These are phyloP conservation scores for Acer campestre DNA, from an alignment of 345 rosid genomes.

Conservation along the genomic window DNA sequence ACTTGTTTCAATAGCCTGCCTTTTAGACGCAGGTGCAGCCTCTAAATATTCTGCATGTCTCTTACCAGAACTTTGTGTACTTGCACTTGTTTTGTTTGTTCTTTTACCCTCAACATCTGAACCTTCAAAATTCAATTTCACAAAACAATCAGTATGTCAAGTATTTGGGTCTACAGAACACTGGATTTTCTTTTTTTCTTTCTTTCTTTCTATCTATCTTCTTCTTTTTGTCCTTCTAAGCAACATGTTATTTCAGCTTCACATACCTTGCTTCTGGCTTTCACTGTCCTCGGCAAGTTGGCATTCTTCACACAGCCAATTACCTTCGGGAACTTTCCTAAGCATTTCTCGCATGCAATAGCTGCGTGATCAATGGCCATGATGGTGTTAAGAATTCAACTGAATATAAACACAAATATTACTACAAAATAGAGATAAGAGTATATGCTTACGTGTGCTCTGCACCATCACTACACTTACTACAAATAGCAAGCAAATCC, in stretches of 20 bases:
- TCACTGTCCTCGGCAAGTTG: slow-evolving; percentile 70
- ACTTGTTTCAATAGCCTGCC: slow-evolving; percentile 59
- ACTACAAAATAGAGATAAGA: slow-evolving; percentile 10
- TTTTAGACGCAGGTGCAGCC: slow-evolving; percentile 51
- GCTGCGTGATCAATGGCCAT: slow-evolving; percentile 47
- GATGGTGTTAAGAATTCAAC: slow-evolving; percentile 13
- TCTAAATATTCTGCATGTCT: slow-evolving; percentile 60
- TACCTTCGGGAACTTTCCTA: slow-evolving; percentile 79
- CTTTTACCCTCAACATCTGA: slow-evolving; percentile 57
- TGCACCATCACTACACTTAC: slow-evolving; percentile 94
- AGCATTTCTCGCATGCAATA: slow-evolving; percentile 97
- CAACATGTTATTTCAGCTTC: slow-evolving; percentile 23
- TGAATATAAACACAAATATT: slow-evolving; percentile 4
- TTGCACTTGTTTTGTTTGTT: slow-evolving; percentile 33
- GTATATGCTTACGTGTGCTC: slow-evolving; percentile 91
- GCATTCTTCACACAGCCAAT: slow-evolving; percentile 99
- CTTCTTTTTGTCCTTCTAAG: slow-evolving; percentile 7
- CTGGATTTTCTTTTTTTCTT: background rate
- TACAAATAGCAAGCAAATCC: slow-evolving; percentile 92
- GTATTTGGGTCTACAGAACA: background rate
- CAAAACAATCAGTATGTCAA: slow-evolving; percentile 17
- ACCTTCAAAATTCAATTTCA: slow-evolving; percentile 41
- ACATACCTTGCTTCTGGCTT: slow-evolving; percentile 65
- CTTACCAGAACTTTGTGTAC: slow-evolving; percentile 47
- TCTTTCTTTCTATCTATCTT: background rate